A percentile compares a stretch with the other conserved stretches of the same genome.
Evolutionary conservation across 1,139 yeast species (phyloP).

Genomic region (Hyphopichia wangnamkhiaoensis): DNA sequence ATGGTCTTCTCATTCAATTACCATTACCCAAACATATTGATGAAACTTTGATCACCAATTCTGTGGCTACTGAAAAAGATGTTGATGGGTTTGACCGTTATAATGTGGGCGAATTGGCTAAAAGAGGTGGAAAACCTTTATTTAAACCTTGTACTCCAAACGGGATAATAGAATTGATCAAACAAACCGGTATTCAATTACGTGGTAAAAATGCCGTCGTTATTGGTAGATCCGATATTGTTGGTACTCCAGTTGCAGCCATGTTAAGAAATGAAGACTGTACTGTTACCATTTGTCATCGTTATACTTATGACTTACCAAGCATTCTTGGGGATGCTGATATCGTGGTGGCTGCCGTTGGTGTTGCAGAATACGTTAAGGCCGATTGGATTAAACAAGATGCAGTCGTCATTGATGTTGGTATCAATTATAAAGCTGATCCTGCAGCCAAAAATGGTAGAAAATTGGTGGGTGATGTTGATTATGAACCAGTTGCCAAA

Average conservation of each 20-base stretch:
- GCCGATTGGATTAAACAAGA: slow-evolving; percentile 74
- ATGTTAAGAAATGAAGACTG: slow-evolving; percentile 71
- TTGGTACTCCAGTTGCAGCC: slow-evolving; percentile 79
- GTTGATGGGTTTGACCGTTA: slow-evolving; percentile 79
- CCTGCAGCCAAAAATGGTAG: slow-evolving; percentile 62
- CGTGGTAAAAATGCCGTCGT: slow-evolving; percentile 76
- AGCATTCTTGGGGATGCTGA: slow-evolving; percentile 62
- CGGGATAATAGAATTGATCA: slow-evolving; percentile 69
- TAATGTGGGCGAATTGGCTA: slow-evolving; percentile 75
- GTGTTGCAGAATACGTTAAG: slow-evolving; percentile 66
- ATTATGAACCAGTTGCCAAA: slow-evolving; percentile 55
- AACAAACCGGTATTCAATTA: slow-evolving; percentile 59
- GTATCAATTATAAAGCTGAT: slow-evolving; percentile 74
- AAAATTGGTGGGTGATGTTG: slow-evolving; percentile 77
- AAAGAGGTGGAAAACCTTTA: slow-evolving; percentile 68
- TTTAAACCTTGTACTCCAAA: slow-evolving; percentile 82
- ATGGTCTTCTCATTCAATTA: slow-evolving; percentile 71
- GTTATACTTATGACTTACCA: slow-evolving; percentile 55
- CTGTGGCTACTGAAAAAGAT: slow-evolving; percentile 68
- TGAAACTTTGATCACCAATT: slow-evolving; percentile 66
- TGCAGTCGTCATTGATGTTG: slow-evolving; percentile 74
- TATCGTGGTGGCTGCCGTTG: slow-evolving; percentile 76
- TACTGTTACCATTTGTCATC: slow-evolving; percentile 74
- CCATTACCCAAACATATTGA: slow-evolving; percentile 73
- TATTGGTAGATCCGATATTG: slow-evolving; percentile 79